These are phyloP conservation scores for Malassezia sp. DNA, from an alignment of 1,284 basidiomycete species.

Conservation along the genomic window DNA sequence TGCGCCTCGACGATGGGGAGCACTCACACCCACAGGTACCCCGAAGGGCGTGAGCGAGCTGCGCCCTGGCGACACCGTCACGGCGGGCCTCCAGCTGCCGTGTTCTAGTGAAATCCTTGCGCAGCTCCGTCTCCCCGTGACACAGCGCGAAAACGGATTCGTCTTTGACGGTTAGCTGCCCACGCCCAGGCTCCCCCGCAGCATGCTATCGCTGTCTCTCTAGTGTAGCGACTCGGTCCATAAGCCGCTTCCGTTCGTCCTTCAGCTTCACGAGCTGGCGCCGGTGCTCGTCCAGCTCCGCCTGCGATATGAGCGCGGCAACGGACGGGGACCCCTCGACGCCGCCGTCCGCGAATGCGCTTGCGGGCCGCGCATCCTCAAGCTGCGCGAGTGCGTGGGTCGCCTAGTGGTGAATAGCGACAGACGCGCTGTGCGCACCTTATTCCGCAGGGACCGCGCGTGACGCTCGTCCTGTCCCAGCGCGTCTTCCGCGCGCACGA, in stretches of 20 bases:
- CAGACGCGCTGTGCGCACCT: neutral
- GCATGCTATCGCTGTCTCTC: too few relatives aligned
- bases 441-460: constrained; percentile 9
- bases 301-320: neutral
- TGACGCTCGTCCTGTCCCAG: constrained; percentile 8
- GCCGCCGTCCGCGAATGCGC: neutral
- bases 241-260: constrained; percentile 3
- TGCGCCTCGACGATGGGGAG: too few relatives aligned
- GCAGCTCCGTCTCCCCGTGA: constrained; percentile 4
- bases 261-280: constrained; percentile 7
- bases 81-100: constrained; percentile 56
- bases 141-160: constrained; percentile 6
- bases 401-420: too few relatives aligned
- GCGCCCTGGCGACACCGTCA: constrained; percentile 63
- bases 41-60: constrained; percentile 79
- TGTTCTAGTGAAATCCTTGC: constrained; percentile 4
- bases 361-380: neutral
- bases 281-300: constrained; percentile 5
- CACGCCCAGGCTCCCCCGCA: too few relatives aligned
- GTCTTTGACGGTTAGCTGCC: constrained; percentile 2
- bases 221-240: constrained; percentile 7
- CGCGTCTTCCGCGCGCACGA: constrained; percentile 14
- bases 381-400: constrained; percentile 11
- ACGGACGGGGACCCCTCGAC: neutral
- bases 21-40: constrained; percentile 52